These are phyloP conservation scores for Papiliotrema nemorosa DNA, from an alignment of 1,284 basidiomycete genomes.

Conservation along the genomic window DNA sequence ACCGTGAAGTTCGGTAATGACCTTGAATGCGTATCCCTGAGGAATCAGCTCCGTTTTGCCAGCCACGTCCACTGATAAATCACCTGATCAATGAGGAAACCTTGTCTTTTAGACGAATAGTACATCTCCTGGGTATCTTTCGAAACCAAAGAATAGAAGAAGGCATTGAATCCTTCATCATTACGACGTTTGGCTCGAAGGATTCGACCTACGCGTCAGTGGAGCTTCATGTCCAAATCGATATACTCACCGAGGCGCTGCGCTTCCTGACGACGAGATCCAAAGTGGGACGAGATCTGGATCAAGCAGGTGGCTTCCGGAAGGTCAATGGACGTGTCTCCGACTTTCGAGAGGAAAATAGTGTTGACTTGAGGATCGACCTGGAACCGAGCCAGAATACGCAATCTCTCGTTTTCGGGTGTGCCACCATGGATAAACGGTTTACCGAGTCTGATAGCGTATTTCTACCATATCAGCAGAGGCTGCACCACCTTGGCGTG, in stretches of 20 bases:
- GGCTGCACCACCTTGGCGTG: background rate
- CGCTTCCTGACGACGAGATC: constrained; percentile 95
- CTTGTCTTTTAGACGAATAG: constrained; percentile 97
- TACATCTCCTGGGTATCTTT: constrained; percentile 99
- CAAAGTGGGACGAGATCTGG: constrained; percentile 99
- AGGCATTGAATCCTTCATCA: constrained; percentile 99
- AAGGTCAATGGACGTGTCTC: constrained; percentile 98
- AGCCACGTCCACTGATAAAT: constrained; percentile 6
- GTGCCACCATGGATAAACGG: constrained; percentile 97
- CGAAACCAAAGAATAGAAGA: constrained; percentile 98
- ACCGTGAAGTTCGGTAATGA: constrained; percentile 96
- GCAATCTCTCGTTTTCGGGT: constrained; percentile 91
- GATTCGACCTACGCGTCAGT: constrained; percentile 68
- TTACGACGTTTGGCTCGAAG: constrained; percentile 95
- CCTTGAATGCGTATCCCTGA: constrained; percentile 97
- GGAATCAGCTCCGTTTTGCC: too few species aligned
- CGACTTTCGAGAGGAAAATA: constrained; percentile 98
- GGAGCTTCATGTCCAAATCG: background rate
- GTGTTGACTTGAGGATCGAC: constrained; percentile 95
- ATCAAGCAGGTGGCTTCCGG: constrained; percentile 99
- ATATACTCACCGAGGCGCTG: constrained; percentile 75
- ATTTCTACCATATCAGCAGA: constrained; percentile 60
- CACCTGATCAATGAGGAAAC: constrained; percentile 85
- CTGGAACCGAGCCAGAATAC: constrained; percentile 92
- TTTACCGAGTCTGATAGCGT: constrained; percentile 90